Evolutionary conservation across 345 rosid genomes (phyloP).

Genomic region (Kernera saxatilis): DNA sequence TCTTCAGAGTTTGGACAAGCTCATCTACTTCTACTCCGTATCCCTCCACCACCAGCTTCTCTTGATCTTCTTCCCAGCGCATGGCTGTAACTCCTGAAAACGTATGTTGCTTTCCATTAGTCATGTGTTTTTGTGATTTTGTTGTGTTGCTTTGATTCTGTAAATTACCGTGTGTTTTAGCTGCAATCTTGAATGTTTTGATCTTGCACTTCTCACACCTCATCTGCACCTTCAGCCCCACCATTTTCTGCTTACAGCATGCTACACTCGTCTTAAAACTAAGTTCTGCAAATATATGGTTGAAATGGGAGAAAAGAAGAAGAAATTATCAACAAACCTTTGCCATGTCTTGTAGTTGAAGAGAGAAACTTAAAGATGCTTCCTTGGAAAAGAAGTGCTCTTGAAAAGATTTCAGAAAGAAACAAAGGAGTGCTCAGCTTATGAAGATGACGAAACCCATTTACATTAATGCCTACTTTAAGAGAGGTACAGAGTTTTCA

Average conservation of each 20-base stretch:
- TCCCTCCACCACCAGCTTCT: slow-evolving; percentile 4
- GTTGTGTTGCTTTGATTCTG: neutral
- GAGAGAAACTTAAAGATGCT: neutral
- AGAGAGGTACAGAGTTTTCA: slow-evolving; percentile 8
- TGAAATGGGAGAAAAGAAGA: neutral
- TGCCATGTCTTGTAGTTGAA: neutral
- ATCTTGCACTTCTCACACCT: slow-evolving; percentile 11
- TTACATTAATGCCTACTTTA: neutral
- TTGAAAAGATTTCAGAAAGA: neutral
- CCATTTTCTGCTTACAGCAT: neutral
- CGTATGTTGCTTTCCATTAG: neutral
- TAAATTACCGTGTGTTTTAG: neutral
- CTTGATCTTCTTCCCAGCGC: neutral
- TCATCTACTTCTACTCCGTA: neutral
- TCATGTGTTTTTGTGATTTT: neutral
- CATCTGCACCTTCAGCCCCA: slow-evolving; percentile 9
- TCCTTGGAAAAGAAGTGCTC: neutral
- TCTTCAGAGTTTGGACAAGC: neutral
- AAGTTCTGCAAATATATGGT: neutral
- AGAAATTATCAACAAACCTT: no score
- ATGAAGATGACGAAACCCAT: neutral
- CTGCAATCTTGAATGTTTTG: slow-evolving; percentile 4
- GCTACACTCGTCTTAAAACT: neutral
- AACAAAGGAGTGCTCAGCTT: neutral
- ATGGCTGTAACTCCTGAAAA: slow-evolving; percentile 11